Evolutionary conservation across 257 asterid genomes (phyloP), one percentile per base, ranked within the genome.

Genomic region (Nicotiana knightiana): DNA sequence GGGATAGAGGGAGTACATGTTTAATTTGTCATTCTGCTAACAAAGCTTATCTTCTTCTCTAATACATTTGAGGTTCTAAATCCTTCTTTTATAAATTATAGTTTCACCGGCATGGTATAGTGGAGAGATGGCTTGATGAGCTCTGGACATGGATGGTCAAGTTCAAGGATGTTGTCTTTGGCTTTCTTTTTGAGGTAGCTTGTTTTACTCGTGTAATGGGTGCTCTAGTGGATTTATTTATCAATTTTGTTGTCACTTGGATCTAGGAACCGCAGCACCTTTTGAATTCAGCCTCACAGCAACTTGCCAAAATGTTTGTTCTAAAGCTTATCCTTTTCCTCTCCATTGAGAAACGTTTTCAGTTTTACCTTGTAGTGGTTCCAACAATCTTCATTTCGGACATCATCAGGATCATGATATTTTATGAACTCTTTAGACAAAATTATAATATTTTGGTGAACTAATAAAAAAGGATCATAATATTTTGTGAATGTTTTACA

Each of bases 61-160:
- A 51, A 26, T 51, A 51, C 3, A 30, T 13, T 24, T 17, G 46
- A 51, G 53, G 80, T 15, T 28, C 80, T 75, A 75, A 51, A 8
- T 26, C 46, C 80, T 28, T 82, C 67, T 82, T 85, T 83, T 61
- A 46, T 85, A 84, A 67, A 65, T 82, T 90, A 82, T 86, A 96
- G 99, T 93, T 90, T 86, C 97, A 90, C 83, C 94, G 89, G 90
- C 93, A 82, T 86, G 97, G 95, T 86, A 81, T 87, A 76, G 94
- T 96, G 86, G 99, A 94, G 88, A 88, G 96, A 85, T 96, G 98
- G 97, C 97, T 92, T 87, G 97, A 91, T 85, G 97, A 94, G 87
- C 92, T 93, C 76, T 96, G 97, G 97, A 81, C 89, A 43, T 93
- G 92, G 93, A 91, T 94, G 93, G 73, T 88, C 90, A 92, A 88